These are phyloP conservation scores for Ambrosia hybrid DNA, from an alignment of 140 eudicot genomes.

Conservation along the genomic window DNA sequence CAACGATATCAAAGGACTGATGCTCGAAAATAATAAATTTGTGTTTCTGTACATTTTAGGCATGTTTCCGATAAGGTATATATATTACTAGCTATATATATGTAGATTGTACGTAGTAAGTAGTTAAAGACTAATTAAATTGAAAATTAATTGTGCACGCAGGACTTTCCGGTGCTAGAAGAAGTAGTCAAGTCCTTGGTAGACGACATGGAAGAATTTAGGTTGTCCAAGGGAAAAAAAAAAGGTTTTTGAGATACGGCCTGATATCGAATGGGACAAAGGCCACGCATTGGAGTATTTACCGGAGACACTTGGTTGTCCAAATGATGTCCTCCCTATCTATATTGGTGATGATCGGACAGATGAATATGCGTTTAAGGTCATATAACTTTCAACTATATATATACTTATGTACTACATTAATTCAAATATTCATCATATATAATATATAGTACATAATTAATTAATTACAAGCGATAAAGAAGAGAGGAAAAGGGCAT, in stretches of 20 bases:
- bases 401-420: too few species aligned
- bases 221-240: constrained; percentile 40
- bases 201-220: constrained; percentile 28
- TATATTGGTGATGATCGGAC: constrained; percentile 44
- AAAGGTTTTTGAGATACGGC: constrained; percentile 53
- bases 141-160: background rate
- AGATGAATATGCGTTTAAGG: constrained; percentile 36
- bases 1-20: too few species aligned
- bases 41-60: too few species aligned
- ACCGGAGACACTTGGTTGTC: constrained; percentile 37
- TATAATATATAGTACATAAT: too few species aligned
- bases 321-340: constrained; percentile 40
- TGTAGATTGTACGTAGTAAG: too few species aligned
- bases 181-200: constrained; percentile 31
- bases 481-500: constrained; percentile 35
- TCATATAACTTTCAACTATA: background rate
- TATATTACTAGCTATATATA: too few species aligned
- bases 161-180: constrained; percentile 36
- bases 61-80: too few species aligned
- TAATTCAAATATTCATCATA: too few species aligned
- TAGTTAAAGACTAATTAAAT: too few species aligned
- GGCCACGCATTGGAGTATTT: constrained; percentile 49
- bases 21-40: too few species aligned
- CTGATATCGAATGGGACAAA: constrained; percentile 47
- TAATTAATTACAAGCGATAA: constrained; percentile 20